Percentiles rank a stretch among this genome's conserved stretches.
phyloP scores from a whole-genome alignment of 305 asterid genomes.

The Fraxinus greggii region DNA sequence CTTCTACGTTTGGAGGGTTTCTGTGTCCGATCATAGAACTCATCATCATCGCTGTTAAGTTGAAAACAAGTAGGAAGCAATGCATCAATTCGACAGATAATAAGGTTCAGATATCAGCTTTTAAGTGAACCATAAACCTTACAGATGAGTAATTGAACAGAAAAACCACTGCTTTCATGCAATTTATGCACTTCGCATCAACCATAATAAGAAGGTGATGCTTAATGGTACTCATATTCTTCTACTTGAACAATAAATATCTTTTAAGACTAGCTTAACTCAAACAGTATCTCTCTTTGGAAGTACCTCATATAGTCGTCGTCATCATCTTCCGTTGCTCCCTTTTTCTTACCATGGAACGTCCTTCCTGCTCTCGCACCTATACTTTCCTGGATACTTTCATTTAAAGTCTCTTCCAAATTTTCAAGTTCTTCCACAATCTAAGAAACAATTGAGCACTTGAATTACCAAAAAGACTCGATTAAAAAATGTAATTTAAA shows the following conservation, averaged over 20 bases:
- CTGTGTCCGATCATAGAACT: constrained; percentile 81
- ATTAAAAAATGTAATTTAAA: constrained; percentile 11
- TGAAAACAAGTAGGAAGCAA: constrained; percentile 24
- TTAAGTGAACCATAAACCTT: constrained; percentile 2
- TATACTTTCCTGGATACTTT: constrained; percentile 84
- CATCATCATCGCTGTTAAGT: constrained; percentile 78
- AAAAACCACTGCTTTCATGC: constrained; percentile 1
- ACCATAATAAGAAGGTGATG: not conserved
- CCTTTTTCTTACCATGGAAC: constrained; percentile 62
- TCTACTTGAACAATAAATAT: not conserved
- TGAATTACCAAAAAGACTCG: constrained; percentile 19
- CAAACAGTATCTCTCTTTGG: not conserved
- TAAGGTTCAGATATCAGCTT: not conserved
- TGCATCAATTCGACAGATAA: constrained; percentile 22
- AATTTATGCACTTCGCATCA: constrained; percentile 4
- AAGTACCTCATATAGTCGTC: constrained; percentile 67
- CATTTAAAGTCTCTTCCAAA: constrained; percentile 95
- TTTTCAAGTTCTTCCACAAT: constrained; percentile 96
- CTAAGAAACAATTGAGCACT: constrained; percentile 35
- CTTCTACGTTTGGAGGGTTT: constrained; percentile 59
- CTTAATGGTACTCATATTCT: not conserved
- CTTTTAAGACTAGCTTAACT: not conserved
- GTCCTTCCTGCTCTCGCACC: constrained; percentile 83
- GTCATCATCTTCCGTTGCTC: constrained; percentile 59
- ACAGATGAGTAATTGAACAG: constrained; percentile 2